A percentile compares a stretch with the other conserved stretches of the same genome.
phyloP scores from a whole-genome alignment of 129 eudicot genomes.

The Oenanthe sinensis region DNA sequence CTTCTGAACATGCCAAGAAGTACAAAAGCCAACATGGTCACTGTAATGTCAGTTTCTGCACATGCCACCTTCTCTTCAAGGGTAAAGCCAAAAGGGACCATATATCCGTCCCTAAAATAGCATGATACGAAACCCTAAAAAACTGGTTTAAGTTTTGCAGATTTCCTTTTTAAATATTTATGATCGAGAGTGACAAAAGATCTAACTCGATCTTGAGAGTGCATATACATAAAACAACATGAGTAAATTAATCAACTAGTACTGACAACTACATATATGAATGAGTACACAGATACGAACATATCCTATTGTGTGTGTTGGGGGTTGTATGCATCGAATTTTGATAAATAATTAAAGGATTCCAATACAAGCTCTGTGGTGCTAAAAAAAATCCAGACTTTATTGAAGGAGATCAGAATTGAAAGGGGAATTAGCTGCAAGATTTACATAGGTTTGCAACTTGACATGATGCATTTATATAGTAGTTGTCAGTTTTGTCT shows the following conservation, averaged over 20 bases:
- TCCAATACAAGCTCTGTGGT: background rate
- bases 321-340: background rate
- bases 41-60: slow-evolving; percentile 3
- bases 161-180: background rate
- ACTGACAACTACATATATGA: background rate
- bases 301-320: no score
- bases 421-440: background rate
- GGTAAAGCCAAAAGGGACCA: background rate
- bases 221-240: background rate
- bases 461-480: background rate
- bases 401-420: background rate
- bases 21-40: background rate
- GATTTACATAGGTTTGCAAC: background rate
- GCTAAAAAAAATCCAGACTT: no score
- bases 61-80: background rate
- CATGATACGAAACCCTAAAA: slow-evolving; percentile 5
- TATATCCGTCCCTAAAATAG: background rate
- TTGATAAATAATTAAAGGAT: background rate
- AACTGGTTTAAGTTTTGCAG: background rate
- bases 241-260: background rate
- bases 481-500: slow-evolving; percentile 4
- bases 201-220: background rate
- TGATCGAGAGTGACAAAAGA: background rate
- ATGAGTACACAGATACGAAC: no score
- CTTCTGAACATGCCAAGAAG: background rate